Conservation (phyloP, 805 yeast genomes). For the Priceomyces melissophilus region DNA sequence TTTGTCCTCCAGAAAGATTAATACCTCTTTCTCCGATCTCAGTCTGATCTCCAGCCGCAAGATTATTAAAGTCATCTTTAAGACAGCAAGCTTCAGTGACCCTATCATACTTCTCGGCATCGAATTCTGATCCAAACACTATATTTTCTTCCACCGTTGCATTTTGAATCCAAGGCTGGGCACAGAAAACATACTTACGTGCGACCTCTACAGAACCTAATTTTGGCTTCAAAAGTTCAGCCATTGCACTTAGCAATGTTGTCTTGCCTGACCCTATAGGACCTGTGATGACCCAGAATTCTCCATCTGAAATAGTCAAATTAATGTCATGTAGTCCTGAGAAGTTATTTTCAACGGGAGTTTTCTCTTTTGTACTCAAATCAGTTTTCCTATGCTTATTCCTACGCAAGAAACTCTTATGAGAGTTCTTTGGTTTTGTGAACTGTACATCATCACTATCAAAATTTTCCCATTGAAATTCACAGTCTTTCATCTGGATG, state of each 20-base stretch:
- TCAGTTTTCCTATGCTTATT: neutral
- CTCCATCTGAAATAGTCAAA: constrained; percentile 54
- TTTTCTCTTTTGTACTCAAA: neutral
- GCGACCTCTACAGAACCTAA: constrained; percentile 48
- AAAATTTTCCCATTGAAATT: constrained; percentile 62
- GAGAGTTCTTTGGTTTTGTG: neutral
- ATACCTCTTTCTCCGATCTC: constrained; percentile 84
- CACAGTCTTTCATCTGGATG: constrained; percentile 47
- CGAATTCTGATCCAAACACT: constrained; percentile 56
- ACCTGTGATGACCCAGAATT: constrained; percentile 73
- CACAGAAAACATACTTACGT: constrained; percentile 52
- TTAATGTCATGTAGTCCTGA: constrained; percentile 46
- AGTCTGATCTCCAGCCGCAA: constrained; percentile 71
- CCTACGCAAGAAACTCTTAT: no score
- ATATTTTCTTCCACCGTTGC: constrained; percentile 74
- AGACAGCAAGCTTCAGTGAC: constrained; percentile 65
- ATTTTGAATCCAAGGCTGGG: constrained; percentile 81
- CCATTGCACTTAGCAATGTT: constrained; percentile 62
- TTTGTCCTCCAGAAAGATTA: constrained; percentile 84
- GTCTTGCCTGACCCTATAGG: constrained; percentile 80
- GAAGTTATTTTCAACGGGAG: constrained; percentile 6
- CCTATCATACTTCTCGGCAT: constrained; percentile 46
- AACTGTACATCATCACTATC: constrained; percentile 1
- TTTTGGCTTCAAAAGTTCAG: constrained; percentile 61
- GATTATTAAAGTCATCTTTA: constrained; percentile 54